Conservation (phyloP, 441 rosid species). For the Eutrema salsugineum region DNA sequence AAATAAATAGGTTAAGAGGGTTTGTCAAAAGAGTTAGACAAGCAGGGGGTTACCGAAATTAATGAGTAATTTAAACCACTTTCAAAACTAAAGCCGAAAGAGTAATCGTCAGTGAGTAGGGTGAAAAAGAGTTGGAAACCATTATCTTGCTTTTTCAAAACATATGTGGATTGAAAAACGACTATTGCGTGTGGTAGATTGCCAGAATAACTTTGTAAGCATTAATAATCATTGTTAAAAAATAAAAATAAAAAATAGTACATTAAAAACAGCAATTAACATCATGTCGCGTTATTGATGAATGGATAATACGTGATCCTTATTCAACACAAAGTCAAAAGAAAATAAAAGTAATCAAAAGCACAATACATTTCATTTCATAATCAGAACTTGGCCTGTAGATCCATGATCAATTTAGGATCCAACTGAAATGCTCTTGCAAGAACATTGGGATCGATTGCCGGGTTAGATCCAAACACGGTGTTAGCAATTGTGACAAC, state of each 20-base stretch:
- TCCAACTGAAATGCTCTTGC: constrained; percentile 33
- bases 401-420: not conserved
- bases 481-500: constrained; percentile 24
- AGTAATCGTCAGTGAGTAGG: too few species aligned
- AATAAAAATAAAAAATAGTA: not conserved
- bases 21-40: too few species aligned
- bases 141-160: too few species aligned
- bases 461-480: constrained; percentile 35
- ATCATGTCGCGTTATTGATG: not conserved
- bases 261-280: not conserved
- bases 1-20: too few species aligned
- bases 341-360: not conserved
- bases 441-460: constrained; percentile 17
- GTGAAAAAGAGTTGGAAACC: too few species aligned
- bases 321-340: not conserved
- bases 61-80: too few species aligned
- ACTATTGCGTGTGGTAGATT: too few species aligned
- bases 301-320: not conserved
- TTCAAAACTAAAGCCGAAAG: too few species aligned
- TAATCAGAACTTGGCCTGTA: constrained; percentile 18
- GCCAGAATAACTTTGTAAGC: too few species aligned
- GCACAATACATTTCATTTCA: not conserved
- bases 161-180: too few species aligned
- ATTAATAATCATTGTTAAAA: not conserved
- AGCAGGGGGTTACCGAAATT: too few species aligned